Evolutionary conservation across 2,329 filamentous ascomycete species (phyloP), one percentile per base, ranked within the genome.

Genomic region (Penicillium sclerotiorum): DNA sequence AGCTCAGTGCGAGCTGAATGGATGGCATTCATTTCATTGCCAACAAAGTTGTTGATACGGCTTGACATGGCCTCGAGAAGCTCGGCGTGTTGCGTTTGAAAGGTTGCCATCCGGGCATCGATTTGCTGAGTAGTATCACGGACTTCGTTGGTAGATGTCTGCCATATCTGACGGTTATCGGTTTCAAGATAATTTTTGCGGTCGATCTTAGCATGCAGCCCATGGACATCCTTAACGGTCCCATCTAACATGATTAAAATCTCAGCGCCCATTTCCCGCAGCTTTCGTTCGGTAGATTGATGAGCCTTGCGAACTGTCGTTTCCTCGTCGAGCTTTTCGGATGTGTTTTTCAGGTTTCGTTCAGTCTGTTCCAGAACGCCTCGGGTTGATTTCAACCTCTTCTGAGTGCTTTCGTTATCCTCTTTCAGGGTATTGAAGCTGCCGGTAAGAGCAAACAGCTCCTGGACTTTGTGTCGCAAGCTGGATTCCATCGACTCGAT

Each of bases 401-500:
- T 65, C 50, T 81, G 87, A 0, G 88, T 91, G 15, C 82, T 79
- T 58, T 99, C 93, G 53, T 95, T 89, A 53, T 96, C 91, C 66
- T 92, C 91, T 72, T 94, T 96, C 61, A 97, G 73, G 1, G 83
- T 85, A 73, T 92, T 91, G 68, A 97, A 95, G 57, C 85, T 91
- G 35, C 87, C 90, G 0, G 89, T 96, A 30, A 97, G 75, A 9
- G 85, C 83, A 68, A 95, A 92, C 0, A 99, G 79, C 68, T 99
- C 92, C 63, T 97, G 91, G 2, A 95, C 87, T 69, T 96, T 97
- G 74, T 95, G 94, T 18, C 90, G 85, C 47, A 99, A 77, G 63
- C 94, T 96, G 30, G 82, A 83, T 69, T 99, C 94, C 75, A 97
- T 87, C 0, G 90, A 92, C 66, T 95, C 90, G 39, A 99, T 91